These are phyloP conservation scores for Ogataea philodendri DNA, from an alignment of 805 yeast genomes.

Conservation along the genomic window DNA sequence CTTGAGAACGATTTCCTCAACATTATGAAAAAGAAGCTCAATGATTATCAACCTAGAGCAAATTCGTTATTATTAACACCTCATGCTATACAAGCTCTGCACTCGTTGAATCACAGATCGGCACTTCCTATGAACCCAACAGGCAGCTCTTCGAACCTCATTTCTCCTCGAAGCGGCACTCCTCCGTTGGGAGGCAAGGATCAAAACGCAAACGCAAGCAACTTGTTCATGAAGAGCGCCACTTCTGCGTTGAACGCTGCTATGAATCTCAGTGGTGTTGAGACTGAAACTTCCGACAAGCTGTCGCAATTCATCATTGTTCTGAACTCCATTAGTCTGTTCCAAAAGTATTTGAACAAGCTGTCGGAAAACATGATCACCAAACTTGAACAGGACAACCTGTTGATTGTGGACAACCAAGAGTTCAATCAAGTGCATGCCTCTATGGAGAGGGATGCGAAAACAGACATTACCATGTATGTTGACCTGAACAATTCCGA, in stretches of 20 bases:
- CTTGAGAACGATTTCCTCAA: conserved; percentile 63
- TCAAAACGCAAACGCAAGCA: conserved; percentile 24
- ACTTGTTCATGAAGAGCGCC: conserved; percentile 43
- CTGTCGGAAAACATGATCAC: conserved; percentile 44
- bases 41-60: conserved; percentile 42
- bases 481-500: conserved; percentile 18
- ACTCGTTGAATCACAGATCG: conserved; percentile 13
- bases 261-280: conserved; percentile 35
- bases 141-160: conserved; percentile 24
- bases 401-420: conserved; percentile 34
- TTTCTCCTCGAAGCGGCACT: conserved; percentile 32
- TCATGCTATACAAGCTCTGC: conserved; percentile 21
- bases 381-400: conserved; percentile 27
- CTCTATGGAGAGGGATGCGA: conserved; percentile 23
- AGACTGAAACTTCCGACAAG: conserved; percentile 45
- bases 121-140: conserved; percentile 18
- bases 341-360: conserved; percentile 55
- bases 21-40: conserved; percentile 48
- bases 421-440: conserved; percentile 25
- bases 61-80: conserved; percentile 29
- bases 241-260: conserved; percentile 36
- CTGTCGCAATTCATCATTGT: conserved; percentile 62
- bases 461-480: conserved; percentile 20
- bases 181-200: conserved; percentile 28
- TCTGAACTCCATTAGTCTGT: conserved; percentile 69